phyloP scores from a whole-genome alignment of 2,329 filamentous ascomycete genomes.

The Neofusicoccum kwambonambiense region DNA sequence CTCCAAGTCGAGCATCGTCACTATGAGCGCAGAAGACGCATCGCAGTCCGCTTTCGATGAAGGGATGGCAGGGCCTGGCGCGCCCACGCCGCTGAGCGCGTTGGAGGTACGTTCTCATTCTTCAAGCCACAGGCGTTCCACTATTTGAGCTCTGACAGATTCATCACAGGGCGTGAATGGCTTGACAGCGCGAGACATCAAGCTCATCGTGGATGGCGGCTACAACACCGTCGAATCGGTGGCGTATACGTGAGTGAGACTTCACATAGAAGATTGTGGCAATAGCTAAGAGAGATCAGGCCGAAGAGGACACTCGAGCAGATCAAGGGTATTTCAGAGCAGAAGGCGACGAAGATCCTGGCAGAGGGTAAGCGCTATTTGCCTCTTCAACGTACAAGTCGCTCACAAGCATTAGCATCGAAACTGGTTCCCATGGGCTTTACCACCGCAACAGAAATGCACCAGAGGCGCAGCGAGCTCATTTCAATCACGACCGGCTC shows the following conservation, averaged over 20 bases:
- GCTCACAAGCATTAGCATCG: slow-evolving; percentile 59
- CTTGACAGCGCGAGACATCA: slow-evolving; percentile 92
- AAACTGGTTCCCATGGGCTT: slow-evolving; percentile 99
- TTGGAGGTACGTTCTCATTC: slow-evolving; percentile 66
- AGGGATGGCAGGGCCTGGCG: slow-evolving; percentile 76
- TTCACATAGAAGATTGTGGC: not conserved
- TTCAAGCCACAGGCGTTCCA: not conserved
- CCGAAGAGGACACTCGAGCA: slow-evolving; percentile 78
- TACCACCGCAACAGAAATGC: slow-evolving; percentile 98
- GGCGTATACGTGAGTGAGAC: slow-evolving; percentile 74
- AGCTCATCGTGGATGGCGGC: slow-evolving; percentile 85
- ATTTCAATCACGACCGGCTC: slow-evolving; percentile 98
- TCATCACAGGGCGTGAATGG: slow-evolving; percentile 73
- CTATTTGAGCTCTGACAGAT: slow-evolving; percentile 10
- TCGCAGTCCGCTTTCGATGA: slow-evolving; percentile 66
- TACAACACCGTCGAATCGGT: slow-evolving; percentile 95
- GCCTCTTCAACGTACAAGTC: not conserved
- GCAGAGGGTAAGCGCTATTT: slow-evolving; percentile 68
- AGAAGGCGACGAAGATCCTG: slow-evolving; percentile 89
- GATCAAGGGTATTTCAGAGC: slow-evolving; percentile 96
- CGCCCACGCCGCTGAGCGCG: slow-evolving; percentile 82
- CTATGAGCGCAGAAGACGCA: slow-evolving; percentile 60
- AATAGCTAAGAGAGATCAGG: slow-evolving; percentile 40
- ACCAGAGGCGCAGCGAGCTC: slow-evolving; percentile 90
- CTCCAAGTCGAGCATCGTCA: not conserved